Percentiles rank a stretch among this genome's conserved stretches.
These are phyloP conservation scores for Rhododendron molle DNA, from an alignment of 148 eudicot genomes.

Conservation along the genomic window DNA sequence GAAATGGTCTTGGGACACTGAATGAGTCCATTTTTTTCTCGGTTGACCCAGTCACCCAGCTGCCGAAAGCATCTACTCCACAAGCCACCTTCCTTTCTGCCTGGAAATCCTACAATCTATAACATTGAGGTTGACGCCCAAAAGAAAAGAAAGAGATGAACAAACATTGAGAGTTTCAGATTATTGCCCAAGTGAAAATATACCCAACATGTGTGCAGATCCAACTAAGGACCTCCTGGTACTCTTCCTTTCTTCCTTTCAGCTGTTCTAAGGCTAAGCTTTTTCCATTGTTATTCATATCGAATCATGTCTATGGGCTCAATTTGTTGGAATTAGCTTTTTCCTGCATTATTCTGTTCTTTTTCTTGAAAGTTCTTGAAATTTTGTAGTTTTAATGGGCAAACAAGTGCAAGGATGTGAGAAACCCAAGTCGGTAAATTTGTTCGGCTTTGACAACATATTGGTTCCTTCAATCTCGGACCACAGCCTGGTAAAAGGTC, in stretches of 20 bases:
- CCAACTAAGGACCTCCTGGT: not conserved
- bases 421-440: not conserved
- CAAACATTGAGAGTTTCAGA: not conserved
- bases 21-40: too few relatives aligned
- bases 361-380: not conserved
- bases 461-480: constrained; percentile 12
- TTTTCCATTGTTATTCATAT: not conserved
- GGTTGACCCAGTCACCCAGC: too few relatives aligned
- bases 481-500: constrained; percentile 8
- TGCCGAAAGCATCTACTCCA: too few relatives aligned
- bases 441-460: constrained; percentile 13
- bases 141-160: too few relatives aligned
- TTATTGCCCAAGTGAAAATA: not conserved
- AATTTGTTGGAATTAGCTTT: not conserved
- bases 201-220: not conserved
- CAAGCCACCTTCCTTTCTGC: too few relatives aligned
- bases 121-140: not conserved
- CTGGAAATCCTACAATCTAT: too few relatives aligned
- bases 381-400: not conserved
- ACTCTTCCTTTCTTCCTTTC: not conserved
- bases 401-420: constrained; percentile 18
- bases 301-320: not conserved
- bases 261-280: not conserved
- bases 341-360: not conserved
- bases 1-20: too few relatives aligned